Evolutionary conservation across 1,284 basidiomycete species (phyloP).

Genomic region (Trichosporon sp.): DNA sequence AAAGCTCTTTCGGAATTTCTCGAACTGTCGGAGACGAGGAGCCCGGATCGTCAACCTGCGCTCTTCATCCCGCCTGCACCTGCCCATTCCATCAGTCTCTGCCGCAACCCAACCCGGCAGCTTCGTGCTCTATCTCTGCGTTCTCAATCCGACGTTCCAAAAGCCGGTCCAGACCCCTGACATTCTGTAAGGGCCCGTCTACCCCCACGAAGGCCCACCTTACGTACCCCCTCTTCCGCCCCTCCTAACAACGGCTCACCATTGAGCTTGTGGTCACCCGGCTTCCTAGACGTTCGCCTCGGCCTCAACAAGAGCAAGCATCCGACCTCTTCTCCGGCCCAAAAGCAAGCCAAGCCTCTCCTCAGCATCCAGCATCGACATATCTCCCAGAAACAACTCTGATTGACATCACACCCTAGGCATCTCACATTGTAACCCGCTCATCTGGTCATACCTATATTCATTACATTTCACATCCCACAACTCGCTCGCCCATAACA

Average conservation of each 20-base stretch:
- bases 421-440: background rate
- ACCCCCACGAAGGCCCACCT: slow-evolving; percentile 1
- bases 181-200: background rate
- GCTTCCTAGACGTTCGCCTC: background rate
- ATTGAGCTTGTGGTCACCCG: background rate
- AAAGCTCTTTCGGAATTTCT: background rate
- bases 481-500: background rate
- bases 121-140: background rate
- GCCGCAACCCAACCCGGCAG: background rate
- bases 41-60: background rate
- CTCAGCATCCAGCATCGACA: background rate
- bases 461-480: slow-evolving; percentile 4
- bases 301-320: background rate
- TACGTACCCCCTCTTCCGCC: slow-evolving; percentile 6
- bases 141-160: background rate
- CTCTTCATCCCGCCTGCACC: background rate
- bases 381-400: background rate
- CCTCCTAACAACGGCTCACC: background rate
- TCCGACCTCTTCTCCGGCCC: background rate
- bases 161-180: slow-evolving; percentile 6
- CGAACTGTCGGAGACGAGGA: background rate
- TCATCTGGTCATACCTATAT: background rate
- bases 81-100: background rate
- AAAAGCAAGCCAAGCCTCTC: background rate
- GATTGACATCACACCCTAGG: background rate